Evolutionary conservation across 257 asterid genomes (phyloP), one percentile per base, ranked within the genome.

Genomic region (Cordia subcordata): DNA sequence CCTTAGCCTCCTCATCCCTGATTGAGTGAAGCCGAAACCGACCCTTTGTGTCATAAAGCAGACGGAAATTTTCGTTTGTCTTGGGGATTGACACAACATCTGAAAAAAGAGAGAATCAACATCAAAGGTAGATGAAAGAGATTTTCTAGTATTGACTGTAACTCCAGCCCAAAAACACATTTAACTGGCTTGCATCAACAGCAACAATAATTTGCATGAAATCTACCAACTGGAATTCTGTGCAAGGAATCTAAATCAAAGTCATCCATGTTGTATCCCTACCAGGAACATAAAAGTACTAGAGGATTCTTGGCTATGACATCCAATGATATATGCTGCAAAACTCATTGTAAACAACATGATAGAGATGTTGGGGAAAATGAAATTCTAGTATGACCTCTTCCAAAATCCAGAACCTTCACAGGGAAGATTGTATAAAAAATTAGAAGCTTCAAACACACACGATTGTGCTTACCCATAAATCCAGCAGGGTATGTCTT

Each of bases 1-100:
- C 94, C 90, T 85, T 85, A 53, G 94, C 68, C 75, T 85, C 95
- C 75, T 85, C 95, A 64, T 85, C 91, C 72, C 95, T 73, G 77
- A 85, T 46, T 0, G 91, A 81, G 69, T 85, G 95, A 16, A 83
- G 85, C 22, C 91, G 77, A 81, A 85, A 83, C 1, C 95, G 83
- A 0, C 94, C 94, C 83, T 85, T 85, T 63, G 94, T 85, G 57
- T 85, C 94, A 22, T 85, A 85, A 38, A 85, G 80, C 54, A 85
- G 83, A 9, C 88, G 95, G 79, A 85, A 85, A 51, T 85, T 81
- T 71, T 85, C 95, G 40, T 83, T 81, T 63, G 94, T 85, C 75
- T 85, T 85, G 3, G 90, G 94, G 18, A 85, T 83, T 19, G 94
- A 85, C 17, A 85, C 83, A 66, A 85, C 94, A 80, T 85, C 91